A percentile compares a stretch with the other conserved stretches of the same genome.
phyloP scores from a whole-genome alignment of 2,329 filamentous ascomycete genomes.

The Talaromyces marneffei region DNA sequence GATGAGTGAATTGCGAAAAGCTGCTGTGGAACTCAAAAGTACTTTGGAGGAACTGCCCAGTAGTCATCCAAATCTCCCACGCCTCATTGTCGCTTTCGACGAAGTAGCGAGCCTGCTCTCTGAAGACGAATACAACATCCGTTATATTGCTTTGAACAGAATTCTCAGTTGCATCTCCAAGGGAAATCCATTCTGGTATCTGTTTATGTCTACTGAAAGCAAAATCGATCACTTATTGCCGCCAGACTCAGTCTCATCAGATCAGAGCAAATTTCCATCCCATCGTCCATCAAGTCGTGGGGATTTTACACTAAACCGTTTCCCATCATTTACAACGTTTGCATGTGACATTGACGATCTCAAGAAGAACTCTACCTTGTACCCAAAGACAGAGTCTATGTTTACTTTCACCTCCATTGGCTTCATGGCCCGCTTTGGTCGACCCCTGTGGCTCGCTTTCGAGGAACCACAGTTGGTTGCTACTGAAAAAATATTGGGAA shows the following conservation, averaged over 20 bases:
- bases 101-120: slow-evolving; percentile 5
- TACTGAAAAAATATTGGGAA: background rate
- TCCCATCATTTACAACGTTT: background rate
- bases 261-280: background rate
- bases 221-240: background rate
- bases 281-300: background rate
- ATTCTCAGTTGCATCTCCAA: slow-evolving; percentile 2
- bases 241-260: background rate
- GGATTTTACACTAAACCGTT: background rate
- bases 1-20: too few relatives aligned
- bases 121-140: background rate
- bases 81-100: background rate
- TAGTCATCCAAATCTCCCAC: too few relatives aligned
- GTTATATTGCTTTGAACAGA: slow-evolving; percentile 1
- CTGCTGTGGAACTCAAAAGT: too few relatives aligned
- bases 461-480: background rate
- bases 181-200: background rate
- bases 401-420: background rate
- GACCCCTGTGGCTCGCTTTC: slow-evolving; percentile 1
- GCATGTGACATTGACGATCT: background rate
- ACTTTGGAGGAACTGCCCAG: too few relatives aligned
- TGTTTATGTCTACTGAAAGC: slow-evolving; percentile 1
- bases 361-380: background rate
- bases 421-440: background rate
- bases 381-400: background rate